phyloP scores from a whole-genome alignment of 345 rosid species.

The Alliaria petiolata region DNA sequence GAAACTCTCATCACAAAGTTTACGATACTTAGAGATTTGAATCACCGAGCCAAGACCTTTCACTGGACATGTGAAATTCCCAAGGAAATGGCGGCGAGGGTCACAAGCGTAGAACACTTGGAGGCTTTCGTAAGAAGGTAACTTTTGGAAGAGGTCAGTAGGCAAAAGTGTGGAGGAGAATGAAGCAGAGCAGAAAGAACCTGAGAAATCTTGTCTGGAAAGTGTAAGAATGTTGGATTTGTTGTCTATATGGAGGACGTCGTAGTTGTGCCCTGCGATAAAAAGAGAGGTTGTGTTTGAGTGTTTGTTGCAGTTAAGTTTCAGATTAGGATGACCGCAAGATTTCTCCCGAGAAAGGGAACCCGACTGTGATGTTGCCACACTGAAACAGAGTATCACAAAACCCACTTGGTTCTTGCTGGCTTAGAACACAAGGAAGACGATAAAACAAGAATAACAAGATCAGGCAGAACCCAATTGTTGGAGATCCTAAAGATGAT shows the following conservation, averaged over 20 bases:
- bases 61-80: too few species aligned
- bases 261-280: background rate
- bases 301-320: conserved; percentile 29
- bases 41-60: too few species aligned
- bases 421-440: conserved; percentile 6
- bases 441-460: conserved; percentile 4
- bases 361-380: conserved; percentile 18
- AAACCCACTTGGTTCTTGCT: background rate
- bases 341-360: background rate
- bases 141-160: too few species aligned
- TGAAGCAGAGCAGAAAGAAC: too few species aligned
- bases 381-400: conserved; percentile 16
- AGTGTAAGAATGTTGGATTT: too few species aligned
- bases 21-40: too few species aligned
- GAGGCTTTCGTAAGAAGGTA: too few species aligned
- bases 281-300: background rate
- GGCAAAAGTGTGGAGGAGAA: too few species aligned
- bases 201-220: too few species aligned
- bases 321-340: conserved; percentile 37
- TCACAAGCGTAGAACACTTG: too few species aligned
- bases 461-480: background rate
- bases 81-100: too few species aligned
- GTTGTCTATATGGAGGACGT: conserved; percentile 11
- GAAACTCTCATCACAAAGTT: too few species aligned
- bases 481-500: background rate